A percentile compares a stretch with the other conserved stretches of the same genome.
phyloP scores from a whole-genome alignment of 805 yeast genomes.

The Jamesozyma piceae region DNA sequence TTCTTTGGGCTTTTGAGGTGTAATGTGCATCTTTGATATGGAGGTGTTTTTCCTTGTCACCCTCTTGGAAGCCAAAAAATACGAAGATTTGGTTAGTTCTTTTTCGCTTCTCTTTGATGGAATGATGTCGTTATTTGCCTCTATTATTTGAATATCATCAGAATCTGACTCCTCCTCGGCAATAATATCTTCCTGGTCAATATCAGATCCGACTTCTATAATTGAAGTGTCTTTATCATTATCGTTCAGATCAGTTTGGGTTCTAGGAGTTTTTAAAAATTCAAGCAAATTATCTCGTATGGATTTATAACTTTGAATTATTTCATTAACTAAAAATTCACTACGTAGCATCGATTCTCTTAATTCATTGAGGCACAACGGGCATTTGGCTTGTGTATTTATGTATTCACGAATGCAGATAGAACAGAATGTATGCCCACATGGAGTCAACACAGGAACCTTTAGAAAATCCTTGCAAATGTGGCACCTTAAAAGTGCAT shows the following conservation, averaged over 20 bases:
- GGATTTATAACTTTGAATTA: conserved; percentile 43
- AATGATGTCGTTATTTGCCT: conserved; percentile 19
- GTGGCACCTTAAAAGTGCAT: conserved; percentile 68
- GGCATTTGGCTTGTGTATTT: conserved; percentile 54
- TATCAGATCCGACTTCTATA: conserved; percentile 27
- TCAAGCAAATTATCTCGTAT: conserved; percentile 27
- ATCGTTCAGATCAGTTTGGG: neutral
- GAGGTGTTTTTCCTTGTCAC: conserved; percentile 2
- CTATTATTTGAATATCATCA: conserved; percentile 26
- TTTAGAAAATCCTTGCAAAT: conserved; percentile 75
- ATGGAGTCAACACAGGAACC: conserved; percentile 75
- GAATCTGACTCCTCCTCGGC: conserved; percentile 18
- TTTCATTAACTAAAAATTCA: conserved; percentile 62
- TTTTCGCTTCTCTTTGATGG: conserved; percentile 4
- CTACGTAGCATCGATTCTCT: conserved; percentile 62
- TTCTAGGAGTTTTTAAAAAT: neutral
- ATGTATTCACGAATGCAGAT: conserved; percentile 70
- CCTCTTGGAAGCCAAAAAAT: neutral
- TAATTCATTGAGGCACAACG: conserved; percentile 63
- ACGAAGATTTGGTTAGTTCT: neutral
- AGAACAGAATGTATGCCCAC: conserved; percentile 87
- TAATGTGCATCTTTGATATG: conserved; percentile 9
- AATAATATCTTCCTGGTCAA: conserved; percentile 8
- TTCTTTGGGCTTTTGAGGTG: conserved; percentile 3
- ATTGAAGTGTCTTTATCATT: conserved; percentile 10